Base-by-base conservation (phyloP, 2,329 filamentous ascomycete species). In the Fusarium papillatum region DNA sequence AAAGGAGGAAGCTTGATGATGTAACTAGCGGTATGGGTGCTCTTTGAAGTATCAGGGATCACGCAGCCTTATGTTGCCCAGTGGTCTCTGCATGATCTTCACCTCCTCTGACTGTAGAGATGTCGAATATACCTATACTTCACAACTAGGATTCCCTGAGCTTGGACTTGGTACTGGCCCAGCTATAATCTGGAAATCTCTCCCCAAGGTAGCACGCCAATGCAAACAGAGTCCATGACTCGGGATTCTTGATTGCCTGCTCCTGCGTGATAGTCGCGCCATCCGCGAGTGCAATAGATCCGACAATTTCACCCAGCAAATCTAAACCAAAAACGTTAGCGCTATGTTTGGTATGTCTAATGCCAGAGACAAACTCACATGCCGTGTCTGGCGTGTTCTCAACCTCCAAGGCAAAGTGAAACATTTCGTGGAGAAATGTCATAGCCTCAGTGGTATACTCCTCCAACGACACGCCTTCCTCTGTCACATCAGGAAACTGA, bases 301-400 rank as follows among this genome's bases (percentile, higher is more conserved):
- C 43, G 16, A 48, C 22, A 3, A 48, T 48, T 5, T 48, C 43
- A 1, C 43, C 43, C 11, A 48, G 43, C 5, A 24, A 24, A 48
- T 48, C 43, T 48, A 24, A 48, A 48, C 4, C 9, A 22, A 48
- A n/a, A 46, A 8, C 8, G 43, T 46, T 13, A 46, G 41, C 11
- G 1, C n/a, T 46, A 2, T 41, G 9, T 3, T n/a, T 3, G 9
- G 11, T 3, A 13, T 4, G 3, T 3, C 7, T 6, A 46, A 46
- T 46, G 7, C 43, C 8, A 11, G n/a, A 16, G 43, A 46, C n/a
- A 46, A 46, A 24, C 43, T 48, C 22, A 48, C 43, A 48, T 48
- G 43, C 43, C 13, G 13, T 24, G 22, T 48, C 43, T 48, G 43
- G 43, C 13, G 43, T 48, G 22, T 48, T 24, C 43, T 48, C 43